These are phyloP conservation scores for Dictyostelium capitatum DNA, from an alignment of 78 protist genomes.

Conservation along the genomic window DNA sequence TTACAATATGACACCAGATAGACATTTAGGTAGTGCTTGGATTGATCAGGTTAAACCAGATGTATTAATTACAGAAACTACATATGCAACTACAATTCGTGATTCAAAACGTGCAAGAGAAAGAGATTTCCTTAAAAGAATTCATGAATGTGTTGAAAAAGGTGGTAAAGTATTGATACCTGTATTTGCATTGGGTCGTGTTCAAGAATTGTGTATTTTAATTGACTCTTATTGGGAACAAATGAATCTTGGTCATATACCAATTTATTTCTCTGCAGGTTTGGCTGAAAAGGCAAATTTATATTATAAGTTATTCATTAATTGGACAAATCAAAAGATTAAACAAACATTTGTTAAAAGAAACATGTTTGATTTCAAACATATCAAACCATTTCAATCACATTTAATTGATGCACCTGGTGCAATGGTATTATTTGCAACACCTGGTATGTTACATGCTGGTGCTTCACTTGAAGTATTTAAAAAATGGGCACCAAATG, in stretches of 20 bases:
- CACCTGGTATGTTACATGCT: slow-evolving; percentile 99
- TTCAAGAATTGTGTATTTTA: slow-evolving; percentile 97
- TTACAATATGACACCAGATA: slow-evolving; percentile 99
- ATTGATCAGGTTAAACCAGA: slow-evolving; percentile 90
- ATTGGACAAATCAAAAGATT: slow-evolving; percentile 96
- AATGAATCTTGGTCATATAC: slow-evolving; percentile 89
- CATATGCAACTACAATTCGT: slow-evolving; percentile 96
- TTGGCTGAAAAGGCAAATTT: slow-evolving; percentile 90
- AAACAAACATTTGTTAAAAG: slow-evolving; percentile 89
- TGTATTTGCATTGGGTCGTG: slow-evolving; percentile 98
- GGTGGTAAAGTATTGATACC: slow-evolving; percentile 97
- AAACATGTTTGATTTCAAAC: slow-evolving; percentile 92
- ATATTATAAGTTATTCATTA: slow-evolving; percentile 95
- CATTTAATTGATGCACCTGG: slow-evolving; percentile 76
- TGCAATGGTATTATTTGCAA: slow-evolving; percentile 96
- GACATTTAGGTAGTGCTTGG: slow-evolving; percentile 96
- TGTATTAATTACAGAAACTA: slow-evolving; percentile 97
- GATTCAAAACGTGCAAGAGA: slow-evolving; percentile 95
- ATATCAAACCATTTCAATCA: slow-evolving; percentile 88
- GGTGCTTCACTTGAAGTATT: slow-evolving; percentile 91
- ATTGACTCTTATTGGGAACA: slow-evolving; percentile 97
- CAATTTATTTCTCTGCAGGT: slow-evolving; percentile 94
- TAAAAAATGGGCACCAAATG: slow-evolving; percentile 91
- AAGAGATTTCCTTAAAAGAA: slow-evolving; percentile 93
- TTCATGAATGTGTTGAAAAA: slow-evolving; percentile 88